A percentile compares a stretch with the other conserved stretches of the same genome.
phyloP scores from a whole-genome alignment of 345 rosid species.

The Passiflora organensis region DNA sequence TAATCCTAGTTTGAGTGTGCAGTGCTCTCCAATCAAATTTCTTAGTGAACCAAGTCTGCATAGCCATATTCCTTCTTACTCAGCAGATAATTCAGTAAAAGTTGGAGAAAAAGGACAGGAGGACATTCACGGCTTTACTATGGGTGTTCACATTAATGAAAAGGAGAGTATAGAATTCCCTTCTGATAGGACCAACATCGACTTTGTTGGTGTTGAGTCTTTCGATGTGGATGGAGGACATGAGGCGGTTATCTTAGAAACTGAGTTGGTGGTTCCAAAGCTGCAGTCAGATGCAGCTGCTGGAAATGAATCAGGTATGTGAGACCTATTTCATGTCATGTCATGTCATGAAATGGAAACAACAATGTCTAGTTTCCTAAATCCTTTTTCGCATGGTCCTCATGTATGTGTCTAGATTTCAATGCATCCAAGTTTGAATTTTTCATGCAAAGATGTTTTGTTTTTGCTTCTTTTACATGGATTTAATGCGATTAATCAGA shows the following conservation, averaged over 20 bases:
- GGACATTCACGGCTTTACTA: slow-evolving; percentile 21
- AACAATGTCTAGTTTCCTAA: background rate
- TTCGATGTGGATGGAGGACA: slow-evolving; percentile 18
- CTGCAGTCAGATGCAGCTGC: slow-evolving; percentile 28
- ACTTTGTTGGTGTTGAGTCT: slow-evolving; percentile 18
- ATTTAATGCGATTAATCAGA: background rate
- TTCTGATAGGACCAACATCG: slow-evolving; percentile 21
- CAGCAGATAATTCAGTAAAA: slow-evolving; percentile 18
- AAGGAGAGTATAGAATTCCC: slow-evolving; percentile 29
- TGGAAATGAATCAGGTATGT: slow-evolving; percentile 38
- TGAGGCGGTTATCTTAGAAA: slow-evolving; percentile 17
- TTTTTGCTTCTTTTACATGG: background rate
- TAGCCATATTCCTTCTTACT: slow-evolving; percentile 13
- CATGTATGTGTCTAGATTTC: background rate
- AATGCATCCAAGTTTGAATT: background rate
- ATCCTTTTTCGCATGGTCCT: background rate
- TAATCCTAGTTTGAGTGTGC: slow-evolving; percentile 10
- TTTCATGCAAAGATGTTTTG: background rate
- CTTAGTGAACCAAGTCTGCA: slow-evolving; percentile 14
- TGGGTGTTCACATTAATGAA: slow-evolving; percentile 14
- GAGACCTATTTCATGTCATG: slow-evolving; percentile 9
- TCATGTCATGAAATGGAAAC: background rate
- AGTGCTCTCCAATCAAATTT: slow-evolving; percentile 20
- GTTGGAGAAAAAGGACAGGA: slow-evolving; percentile 12
- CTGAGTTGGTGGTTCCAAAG: slow-evolving; percentile 29